These are phyloP conservation scores for Edaphochlamys debaryana DNA, from an alignment of 139 green algal genomes.

Conservation along the genomic window DNA sequence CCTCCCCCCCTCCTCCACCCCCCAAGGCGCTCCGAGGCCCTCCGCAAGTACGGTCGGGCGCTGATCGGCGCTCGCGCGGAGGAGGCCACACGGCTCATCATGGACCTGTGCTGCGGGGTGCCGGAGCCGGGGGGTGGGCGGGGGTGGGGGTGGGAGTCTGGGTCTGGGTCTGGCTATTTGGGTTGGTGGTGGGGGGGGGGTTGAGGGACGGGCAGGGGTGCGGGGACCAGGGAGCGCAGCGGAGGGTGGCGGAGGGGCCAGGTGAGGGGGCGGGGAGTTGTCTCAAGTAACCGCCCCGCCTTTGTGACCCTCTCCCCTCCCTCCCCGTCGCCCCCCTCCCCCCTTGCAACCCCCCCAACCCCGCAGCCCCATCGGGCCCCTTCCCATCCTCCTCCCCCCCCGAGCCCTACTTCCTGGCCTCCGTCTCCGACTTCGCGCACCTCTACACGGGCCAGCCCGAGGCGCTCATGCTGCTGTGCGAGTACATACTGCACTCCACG, in stretches of 20 bases:
- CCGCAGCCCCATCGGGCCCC: neutral
- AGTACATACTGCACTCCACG: conserved; percentile 84
- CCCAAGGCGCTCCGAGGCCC: conserved; percentile 51
- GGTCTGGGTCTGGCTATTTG: neutral
- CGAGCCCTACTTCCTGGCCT: conserved; percentile 55
- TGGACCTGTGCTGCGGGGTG: conserved; percentile 85
- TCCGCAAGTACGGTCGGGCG: conserved; percentile 85
- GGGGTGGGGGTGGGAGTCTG: neutral
- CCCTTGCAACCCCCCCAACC: too few relatives aligned
- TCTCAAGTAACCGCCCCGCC: too few relatives aligned
- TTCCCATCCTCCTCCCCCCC: neutral
- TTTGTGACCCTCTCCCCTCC: too few relatives aligned
- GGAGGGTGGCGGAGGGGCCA: too few relatives aligned
- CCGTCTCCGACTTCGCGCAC: conserved; percentile 86
- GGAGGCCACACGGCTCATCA: conserved; percentile 84
- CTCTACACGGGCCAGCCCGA: conserved; percentile 82
- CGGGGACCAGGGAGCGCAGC: too few relatives aligned
- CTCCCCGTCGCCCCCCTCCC: too few relatives aligned
- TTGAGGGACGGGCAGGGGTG: too few relatives aligned
- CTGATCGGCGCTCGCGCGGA: conserved; percentile 73
- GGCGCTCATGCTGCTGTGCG: conserved; percentile 81
- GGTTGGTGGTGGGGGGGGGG: too few relatives aligned
- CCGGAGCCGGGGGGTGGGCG: neutral
- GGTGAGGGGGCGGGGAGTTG: too few relatives aligned
- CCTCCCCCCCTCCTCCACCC: conserved; percentile 1